Evolutionary conservation across 2,329 filamentous ascomycete genomes (phyloP), one percentile per base, ranked within the genome.

Genomic region (Ceratocystis albifundus): DNA sequence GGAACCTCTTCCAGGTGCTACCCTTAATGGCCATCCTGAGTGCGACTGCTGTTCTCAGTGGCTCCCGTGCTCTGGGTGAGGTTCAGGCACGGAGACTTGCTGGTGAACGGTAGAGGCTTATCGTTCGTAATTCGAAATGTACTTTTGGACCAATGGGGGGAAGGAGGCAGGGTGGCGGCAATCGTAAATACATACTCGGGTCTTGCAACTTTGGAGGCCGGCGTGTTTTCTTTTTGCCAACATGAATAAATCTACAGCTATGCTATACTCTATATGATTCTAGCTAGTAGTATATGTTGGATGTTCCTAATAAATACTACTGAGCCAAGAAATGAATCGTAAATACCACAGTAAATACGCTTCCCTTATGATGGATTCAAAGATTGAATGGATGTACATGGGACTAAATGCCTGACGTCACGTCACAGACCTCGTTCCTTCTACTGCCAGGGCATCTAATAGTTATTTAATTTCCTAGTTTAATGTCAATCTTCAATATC

Each of bases 1-100:
- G 93, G 92, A 96, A 87, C 73, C 80, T 99, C 59, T 96, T 97
- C 81, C 88, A 96, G 79, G 85, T 85, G 15, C 80, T 99, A 62
- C 92, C 91, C 3, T 86, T 85, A 30, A 85, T 88, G 65, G 80
- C 80, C 44, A 77, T 86, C 55, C 83, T 94, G 36, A 85, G 86
- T 17, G 76, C 82, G 30, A 83, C 91, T 65, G 84, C 89, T 10
- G 90, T 96, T 74, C 76, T 97, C 69, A 96, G 90, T 74, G 94
- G 94, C 66, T 91, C 88, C 74, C 87, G 91, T 75, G 94, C 94
- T 4, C 79, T 99, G 71, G 88, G 90, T 62, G 94, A 99, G 79
- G 93, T 99, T 36, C 94, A 96, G 79, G 85, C 87, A 72, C 84
- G 94, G 70, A 85, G 94, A 67, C 78, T 96, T 72, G 88, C 89